Conservation (phyloP, 2,329 filamentous ascomycete genomes). For the Aphanocladium album region DNA sequence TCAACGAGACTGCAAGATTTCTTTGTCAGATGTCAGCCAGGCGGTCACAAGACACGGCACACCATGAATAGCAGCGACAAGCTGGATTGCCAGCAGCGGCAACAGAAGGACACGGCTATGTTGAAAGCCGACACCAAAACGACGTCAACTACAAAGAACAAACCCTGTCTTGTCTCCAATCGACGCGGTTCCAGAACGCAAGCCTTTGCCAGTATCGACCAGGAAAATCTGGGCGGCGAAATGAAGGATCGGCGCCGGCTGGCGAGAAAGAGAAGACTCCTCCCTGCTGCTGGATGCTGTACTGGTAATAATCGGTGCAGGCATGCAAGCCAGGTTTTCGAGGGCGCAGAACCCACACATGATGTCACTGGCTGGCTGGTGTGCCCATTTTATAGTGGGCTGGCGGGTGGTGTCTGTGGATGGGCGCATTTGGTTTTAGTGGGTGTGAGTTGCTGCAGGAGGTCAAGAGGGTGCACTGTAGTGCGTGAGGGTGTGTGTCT, state of each 20-base stretch:
- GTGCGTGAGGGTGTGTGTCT: too few relatives aligned
- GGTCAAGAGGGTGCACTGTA: too few relatives aligned
- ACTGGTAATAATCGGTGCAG: background rate
- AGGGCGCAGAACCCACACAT: background rate
- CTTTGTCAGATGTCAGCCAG: background rate
- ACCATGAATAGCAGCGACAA: too few relatives aligned
- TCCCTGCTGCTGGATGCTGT: too few relatives aligned
- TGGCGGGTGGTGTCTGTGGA: too few relatives aligned
- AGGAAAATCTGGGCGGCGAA: background rate
- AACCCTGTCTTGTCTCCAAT: background rate
- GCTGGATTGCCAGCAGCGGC: too few relatives aligned
- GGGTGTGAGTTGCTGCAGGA: too few relatives aligned
- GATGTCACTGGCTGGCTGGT: slow-evolving; percentile 1
- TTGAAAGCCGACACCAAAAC: background rate
- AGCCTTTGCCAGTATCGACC: background rate
- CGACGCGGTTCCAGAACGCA: background rate
- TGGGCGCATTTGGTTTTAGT: too few relatives aligned
- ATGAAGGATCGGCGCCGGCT: background rate
- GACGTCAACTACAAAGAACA: background rate
- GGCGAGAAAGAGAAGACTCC: too few relatives aligned
- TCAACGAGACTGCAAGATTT: background rate
- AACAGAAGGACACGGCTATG: too few relatives aligned
- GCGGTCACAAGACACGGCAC: background rate
- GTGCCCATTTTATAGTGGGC: background rate
- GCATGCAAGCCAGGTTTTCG: too few relatives aligned